Evolutionary conservation across 371 early-diverging fungal genomes (phyloP).

Genomic region (Mucor racemosus): DNA sequence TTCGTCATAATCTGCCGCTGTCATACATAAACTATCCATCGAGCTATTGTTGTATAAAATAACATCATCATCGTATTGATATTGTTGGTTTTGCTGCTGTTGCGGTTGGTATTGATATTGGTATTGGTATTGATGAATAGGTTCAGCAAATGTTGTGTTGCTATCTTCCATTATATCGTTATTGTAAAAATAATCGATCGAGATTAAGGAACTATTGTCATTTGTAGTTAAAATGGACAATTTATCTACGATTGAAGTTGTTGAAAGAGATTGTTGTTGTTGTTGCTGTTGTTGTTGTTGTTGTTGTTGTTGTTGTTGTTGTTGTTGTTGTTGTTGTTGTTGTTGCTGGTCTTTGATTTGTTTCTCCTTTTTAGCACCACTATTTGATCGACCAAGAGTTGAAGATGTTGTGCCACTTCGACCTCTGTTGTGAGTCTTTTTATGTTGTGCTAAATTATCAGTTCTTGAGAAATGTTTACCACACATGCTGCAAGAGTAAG

Average conservation of each 20-base stretch:
- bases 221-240: conserved; percentile 2
- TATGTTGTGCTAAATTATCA: conserved; percentile 85
- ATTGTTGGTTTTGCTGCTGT: neutral
- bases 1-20: neutral
- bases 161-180: neutral
- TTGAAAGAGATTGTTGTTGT: neutral
- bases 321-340: too few species aligned
- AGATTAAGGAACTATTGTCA: neutral
- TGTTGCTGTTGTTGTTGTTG: too few species aligned
- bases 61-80: neutral
- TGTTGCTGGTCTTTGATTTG: neutral
- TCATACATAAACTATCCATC: neutral
- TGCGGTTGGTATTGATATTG: neutral
- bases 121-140: neutral
- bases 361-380: neutral
- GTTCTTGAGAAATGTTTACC: conserved; percentile 82
- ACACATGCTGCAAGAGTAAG: conserved; percentile 76
- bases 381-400: conserved; percentile 11
- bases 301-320: too few species aligned
- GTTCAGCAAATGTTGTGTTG: neutral
- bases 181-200: neutral
- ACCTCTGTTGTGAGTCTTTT: conserved; percentile 70
- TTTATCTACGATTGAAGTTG: neutral
- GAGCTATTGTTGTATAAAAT: neutral
- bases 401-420: conserved; percentile 2